phyloP scores from a whole-genome alignment of 1,284 basidiomycete species.

The Fomitopsis pinicola region DNA sequence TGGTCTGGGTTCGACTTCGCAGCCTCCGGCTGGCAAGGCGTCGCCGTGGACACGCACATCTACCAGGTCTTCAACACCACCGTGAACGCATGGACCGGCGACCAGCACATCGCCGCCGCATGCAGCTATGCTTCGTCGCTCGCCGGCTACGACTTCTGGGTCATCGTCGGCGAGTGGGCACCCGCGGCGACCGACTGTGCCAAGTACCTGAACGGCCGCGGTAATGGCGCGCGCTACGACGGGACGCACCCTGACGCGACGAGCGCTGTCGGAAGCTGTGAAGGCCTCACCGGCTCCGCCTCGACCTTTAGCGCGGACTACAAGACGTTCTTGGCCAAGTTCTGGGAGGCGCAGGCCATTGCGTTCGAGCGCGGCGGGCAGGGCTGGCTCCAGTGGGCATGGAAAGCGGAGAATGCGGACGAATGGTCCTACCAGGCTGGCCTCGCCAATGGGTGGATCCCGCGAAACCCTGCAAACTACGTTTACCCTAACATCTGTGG shows the following conservation, averaged over 20 bases:
- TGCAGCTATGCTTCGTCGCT: constrained; percentile 51
- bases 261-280: constrained; percentile 64
- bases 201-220: constrained; percentile 57
- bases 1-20: constrained; percentile 68
- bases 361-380: constrained; percentile 53
- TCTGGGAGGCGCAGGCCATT: constrained; percentile 81
- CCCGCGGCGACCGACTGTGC: constrained; percentile 86
- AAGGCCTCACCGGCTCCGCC: constrained; percentile 65
- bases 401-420: constrained; percentile 61
- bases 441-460: constrained; percentile 81
- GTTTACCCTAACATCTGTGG: constrained; percentile 48
- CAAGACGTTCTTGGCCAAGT: constrained; percentile 79
- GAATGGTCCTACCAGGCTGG: constrained; percentile 80
- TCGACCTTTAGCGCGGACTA: constrained; percentile 72
- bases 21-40: constrained; percentile 51
- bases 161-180: constrained; percentile 84
- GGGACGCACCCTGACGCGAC: constrained; percentile 66
- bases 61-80: constrained; percentile 76
- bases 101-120: constrained; percentile 63
- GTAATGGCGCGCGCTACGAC: constrained; percentile 71
- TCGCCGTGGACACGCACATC: constrained; percentile 81
- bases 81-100: constrained; percentile 44
- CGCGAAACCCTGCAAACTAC: constrained; percentile 49
- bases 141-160: constrained; percentile 59
- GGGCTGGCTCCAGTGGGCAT: constrained; percentile 73